These are phyloP conservation scores for Trametes meyenii DNA, from an alignment of 768 basidiomycete species.

Conservation along the genomic window DNA sequence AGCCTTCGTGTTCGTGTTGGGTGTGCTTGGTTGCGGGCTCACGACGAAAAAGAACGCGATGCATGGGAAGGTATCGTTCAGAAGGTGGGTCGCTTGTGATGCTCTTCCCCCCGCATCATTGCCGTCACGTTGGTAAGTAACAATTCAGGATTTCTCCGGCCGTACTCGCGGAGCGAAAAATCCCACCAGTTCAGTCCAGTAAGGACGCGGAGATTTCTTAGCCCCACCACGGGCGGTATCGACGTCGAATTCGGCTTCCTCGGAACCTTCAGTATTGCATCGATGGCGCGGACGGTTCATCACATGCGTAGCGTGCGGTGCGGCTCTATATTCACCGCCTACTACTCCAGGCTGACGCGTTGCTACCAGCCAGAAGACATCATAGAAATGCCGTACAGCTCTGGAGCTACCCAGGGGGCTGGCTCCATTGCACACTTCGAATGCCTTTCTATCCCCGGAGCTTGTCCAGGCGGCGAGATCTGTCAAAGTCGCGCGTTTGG, in stretches of 20 bases:
- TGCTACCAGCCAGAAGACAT: slow-evolving; percentile 4
- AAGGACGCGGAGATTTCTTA: neutral
- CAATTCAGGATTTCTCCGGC: slow-evolving; percentile 7
- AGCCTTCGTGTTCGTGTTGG: neutral
- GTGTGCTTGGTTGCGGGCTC: neutral
- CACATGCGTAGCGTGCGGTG: slow-evolving; percentile 3
- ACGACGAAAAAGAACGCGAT: no score
- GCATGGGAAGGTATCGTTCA: neutral
- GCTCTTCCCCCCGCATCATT: slow-evolving; percentile 5
- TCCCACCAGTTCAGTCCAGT: slow-evolving; percentile 1
- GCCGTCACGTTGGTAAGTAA: slow-evolving; percentile 18
- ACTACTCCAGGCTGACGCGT: neutral
- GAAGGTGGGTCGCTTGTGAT: slow-evolving; percentile 1
- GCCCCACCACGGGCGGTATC: neutral
- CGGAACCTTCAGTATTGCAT: neutral
- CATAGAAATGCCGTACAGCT: slow-evolving; percentile 1
- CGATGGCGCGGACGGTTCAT: slow-evolving; percentile 10
- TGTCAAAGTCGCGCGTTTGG: slow-evolving; percentile 7
- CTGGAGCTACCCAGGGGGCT: neutral
- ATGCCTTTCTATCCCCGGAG: neutral
- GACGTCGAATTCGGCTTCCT: neutral
- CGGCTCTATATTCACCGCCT: neutral
- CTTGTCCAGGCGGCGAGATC: slow-evolving; percentile 4
- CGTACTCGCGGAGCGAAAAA: neutral
- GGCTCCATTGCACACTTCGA: neutral